Percentiles rank a stretch among this genome's conserved stretches.
phyloP scores from a whole-genome alignment of 306 rosid genomes.

The Arachis stenosperma region DNA sequence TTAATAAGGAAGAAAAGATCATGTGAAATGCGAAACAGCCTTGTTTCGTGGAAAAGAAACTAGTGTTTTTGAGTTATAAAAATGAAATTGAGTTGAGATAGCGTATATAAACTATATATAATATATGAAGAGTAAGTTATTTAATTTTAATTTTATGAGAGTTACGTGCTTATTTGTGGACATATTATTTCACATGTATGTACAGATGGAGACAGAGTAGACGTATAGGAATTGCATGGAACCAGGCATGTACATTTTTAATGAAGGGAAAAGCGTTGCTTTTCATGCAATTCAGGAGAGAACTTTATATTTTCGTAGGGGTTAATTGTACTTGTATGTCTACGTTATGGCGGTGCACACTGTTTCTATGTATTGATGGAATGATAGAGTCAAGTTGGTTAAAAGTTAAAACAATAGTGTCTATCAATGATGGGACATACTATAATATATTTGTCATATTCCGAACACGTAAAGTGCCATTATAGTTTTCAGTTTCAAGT shows the following conservation, averaged over 20 bases:
- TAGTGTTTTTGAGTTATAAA: background rate
- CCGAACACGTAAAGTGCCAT: background rate
- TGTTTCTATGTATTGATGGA: background rate
- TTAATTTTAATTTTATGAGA: background rate
- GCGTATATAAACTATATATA: too few species aligned
- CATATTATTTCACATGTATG: background rate
- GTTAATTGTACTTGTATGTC: background rate
- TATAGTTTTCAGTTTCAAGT: background rate
- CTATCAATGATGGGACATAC: background rate
- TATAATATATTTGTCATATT: background rate
- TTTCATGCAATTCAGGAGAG: slow-evolving; percentile 31
- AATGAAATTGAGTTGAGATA: background rate
- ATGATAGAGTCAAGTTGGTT: slow-evolving; percentile 6
- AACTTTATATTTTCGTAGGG: slow-evolving; percentile 25
- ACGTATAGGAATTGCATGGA: background rate
- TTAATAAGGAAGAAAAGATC: slow-evolving; percentile 24
- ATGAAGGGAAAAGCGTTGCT: slow-evolving; percentile 13
- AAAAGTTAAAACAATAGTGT: slow-evolving; percentile 4
- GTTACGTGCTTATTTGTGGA: background rate
- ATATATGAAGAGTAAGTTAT: background rate
- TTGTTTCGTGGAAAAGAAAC: slow-evolving; percentile 5
- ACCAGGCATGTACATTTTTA: background rate
- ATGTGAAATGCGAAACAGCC: slow-evolving; percentile 8
- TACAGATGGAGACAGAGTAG: background rate
- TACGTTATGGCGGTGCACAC: background rate